phyloP scores from a whole-genome alignment of 2,329 filamentous ascomycete genomes.

The Fusarium secorum region DNA sequence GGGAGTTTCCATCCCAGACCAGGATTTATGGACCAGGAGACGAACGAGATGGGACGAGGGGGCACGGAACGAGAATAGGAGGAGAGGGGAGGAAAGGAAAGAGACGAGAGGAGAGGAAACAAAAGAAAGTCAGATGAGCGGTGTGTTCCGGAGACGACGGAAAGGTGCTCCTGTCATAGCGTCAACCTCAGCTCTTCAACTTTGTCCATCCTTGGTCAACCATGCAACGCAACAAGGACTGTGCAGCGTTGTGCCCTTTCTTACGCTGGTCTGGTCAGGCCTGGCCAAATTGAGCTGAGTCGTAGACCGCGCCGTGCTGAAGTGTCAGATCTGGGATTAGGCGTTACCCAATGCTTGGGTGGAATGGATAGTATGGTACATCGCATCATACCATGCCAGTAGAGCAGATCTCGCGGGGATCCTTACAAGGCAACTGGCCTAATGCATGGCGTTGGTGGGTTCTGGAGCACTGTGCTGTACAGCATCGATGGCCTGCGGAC shows the following conservation, averaged over 20 bases:
- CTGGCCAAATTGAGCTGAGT: conserved; percentile 5
- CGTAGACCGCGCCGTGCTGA: conserved; percentile 2
- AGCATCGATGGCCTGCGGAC: conserved; percentile 5
- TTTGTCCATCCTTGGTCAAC: background rate
- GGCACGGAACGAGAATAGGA: conserved; percentile 2
- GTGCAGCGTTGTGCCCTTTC: background rate
- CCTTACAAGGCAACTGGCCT: conserved; percentile 28
- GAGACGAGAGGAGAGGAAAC: conserved; percentile 17
- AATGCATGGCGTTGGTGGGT: conserved; percentile 38
- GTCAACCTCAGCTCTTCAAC: conserved; percentile 22
- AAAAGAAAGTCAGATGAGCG: conserved; percentile 28
- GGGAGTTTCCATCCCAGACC: conserved; percentile 10
- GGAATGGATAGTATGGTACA: conserved; percentile 7
- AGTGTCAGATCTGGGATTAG: conserved; percentile 12
- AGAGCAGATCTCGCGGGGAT: conserved; percentile 39
- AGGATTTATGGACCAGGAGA: conserved; percentile 7
- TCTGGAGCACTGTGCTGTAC: conserved; percentile 21
- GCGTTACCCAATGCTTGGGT: conserved; percentile 25
- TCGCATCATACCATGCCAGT: conserved; percentile 1
- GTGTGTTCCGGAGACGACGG: conserved; percentile 23
- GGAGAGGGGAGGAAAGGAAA: conserved; percentile 5
- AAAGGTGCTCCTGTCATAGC: conserved; percentile 23
- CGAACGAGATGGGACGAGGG: conserved; percentile 3
- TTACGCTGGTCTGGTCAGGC: background rate
- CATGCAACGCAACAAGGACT: background rate